Percentiles rank a stretch among this genome's conserved stretches.
These are phyloP conservation scores for Ramaria rubella DNA, from an alignment of 768 basidiomycete species.

Conservation along the genomic window DNA sequence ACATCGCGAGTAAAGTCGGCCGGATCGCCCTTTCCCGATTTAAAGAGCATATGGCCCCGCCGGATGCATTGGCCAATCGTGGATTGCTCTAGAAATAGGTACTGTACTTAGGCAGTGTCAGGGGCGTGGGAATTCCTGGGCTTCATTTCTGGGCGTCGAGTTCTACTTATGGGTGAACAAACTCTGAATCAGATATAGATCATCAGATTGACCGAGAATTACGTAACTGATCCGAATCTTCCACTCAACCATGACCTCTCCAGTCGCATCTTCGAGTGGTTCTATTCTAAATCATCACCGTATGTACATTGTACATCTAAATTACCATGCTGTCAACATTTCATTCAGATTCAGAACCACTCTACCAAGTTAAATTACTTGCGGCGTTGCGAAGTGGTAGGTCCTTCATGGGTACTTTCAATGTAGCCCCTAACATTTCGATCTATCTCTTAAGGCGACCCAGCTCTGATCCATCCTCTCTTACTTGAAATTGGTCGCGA, in stretches of 20 bases:
- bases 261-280: not conserved
- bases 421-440: not conserved
- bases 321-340: not conserved
- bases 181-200: too few relatives aligned
- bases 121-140: too few relatives aligned
- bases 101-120: too few relatives aligned
- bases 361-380: constrained; percentile 60
- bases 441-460: constrained; percentile 48
- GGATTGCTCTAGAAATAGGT: too few relatives aligned
- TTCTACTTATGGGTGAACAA: too few relatives aligned
- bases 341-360: constrained; percentile 28
- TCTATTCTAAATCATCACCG: not conserved
- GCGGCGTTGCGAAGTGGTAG: constrained; percentile 56
- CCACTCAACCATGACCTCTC: constrained; percentile 6
- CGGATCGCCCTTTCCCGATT: too few relatives aligned
- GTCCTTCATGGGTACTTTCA: constrained; percentile 14
- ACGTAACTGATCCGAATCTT: too few relatives aligned
- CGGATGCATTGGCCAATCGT: too few relatives aligned
- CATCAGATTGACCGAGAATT: too few relatives aligned
- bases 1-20: too few relatives aligned
- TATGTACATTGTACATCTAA: not conserved
- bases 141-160: too few relatives aligned
- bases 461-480: constrained; percentile 73
- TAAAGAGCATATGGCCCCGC: too few relatives aligned
- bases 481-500: constrained; percentile 70